Evolutionary conservation across 1,284 basidiomycete genomes (phyloP).

Genomic region (Xerocomus nothofagi): DNA sequence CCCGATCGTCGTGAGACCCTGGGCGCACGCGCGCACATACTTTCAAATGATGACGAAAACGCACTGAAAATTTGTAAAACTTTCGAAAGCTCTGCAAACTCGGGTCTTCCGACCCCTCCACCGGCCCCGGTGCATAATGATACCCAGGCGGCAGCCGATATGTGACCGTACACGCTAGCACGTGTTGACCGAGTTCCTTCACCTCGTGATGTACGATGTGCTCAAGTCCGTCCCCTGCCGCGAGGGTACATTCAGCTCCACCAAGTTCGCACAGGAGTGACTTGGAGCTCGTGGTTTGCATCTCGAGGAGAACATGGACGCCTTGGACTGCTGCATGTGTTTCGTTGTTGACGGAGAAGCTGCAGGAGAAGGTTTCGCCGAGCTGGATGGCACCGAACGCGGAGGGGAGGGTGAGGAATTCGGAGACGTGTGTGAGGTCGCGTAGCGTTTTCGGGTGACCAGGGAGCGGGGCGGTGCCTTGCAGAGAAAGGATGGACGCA

Average conservation of each 20-base stretch:
- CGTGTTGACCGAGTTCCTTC: constrained; percentile 82
- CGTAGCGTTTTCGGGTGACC: constrained; percentile 78
- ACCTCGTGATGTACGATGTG: constrained; percentile 73
- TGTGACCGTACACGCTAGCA: constrained; percentile 71
- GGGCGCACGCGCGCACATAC: background rate
- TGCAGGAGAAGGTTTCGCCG: constrained; percentile 79
- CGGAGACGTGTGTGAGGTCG: constrained; percentile 69
- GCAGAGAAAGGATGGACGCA: constrained; percentile 72
- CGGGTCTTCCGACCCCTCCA: constrained; percentile 55
- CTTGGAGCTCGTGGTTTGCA: constrained; percentile 74
- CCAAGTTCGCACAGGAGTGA: constrained; percentile 62
- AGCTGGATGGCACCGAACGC: constrained; percentile 80
- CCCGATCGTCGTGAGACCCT: background rate
- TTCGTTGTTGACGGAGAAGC: constrained; percentile 78
- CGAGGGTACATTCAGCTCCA: constrained; percentile 46
- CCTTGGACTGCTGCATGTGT: constrained; percentile 56
- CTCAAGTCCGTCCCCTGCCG: constrained; percentile 61
- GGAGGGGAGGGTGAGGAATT: constrained; percentile 71
- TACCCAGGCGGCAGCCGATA: constrained; percentile 63
- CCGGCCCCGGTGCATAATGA: constrained; percentile 45
- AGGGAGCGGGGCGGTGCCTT: constrained; percentile 64
- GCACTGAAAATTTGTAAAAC: constrained; percentile 85
- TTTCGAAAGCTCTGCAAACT: constrained; percentile 73
- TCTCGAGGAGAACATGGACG: constrained; percentile 66
- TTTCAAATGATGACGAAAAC: constrained; percentile 35